Evolutionary conservation across 75 land plant genomes (phyloP).

Genomic region (Gnetum montanum): DNA sequence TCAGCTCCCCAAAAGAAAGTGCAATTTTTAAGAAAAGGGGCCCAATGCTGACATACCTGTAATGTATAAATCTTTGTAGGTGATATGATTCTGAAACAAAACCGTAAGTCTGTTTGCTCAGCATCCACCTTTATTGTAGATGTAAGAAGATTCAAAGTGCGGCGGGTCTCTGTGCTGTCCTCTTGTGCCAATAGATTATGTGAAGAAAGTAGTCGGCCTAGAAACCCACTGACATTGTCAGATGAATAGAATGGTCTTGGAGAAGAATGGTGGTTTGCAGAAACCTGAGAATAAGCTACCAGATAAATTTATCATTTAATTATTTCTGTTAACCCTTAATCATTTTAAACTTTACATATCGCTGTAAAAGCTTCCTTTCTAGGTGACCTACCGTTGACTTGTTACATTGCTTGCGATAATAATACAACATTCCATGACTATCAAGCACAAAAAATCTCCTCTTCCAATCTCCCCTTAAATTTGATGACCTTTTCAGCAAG

Average conservation of each 20-base stretch:
- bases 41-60: constrained; percentile 61
- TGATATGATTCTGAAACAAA: constrained; percentile 95
- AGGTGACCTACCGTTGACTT: constrained; percentile 47
- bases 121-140: constrained; percentile 96
- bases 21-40: no score
- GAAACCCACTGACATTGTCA: constrained; percentile 34
- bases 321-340: background rate
- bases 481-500: constrained; percentile 82
- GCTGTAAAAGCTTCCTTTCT: no score
- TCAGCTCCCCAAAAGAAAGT: no score
- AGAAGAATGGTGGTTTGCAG: constrained; percentile 16
- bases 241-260: constrained; percentile 6
- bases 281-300: constrained; percentile 17
- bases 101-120: constrained; percentile 81
- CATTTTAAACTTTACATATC: background rate
- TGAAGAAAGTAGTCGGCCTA: constrained; percentile 49
- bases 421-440: constrained; percentile 83
- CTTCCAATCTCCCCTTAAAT: constrained; percentile 90
- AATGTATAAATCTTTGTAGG: constrained; percentile 80
- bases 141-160: constrained; percentile 74
- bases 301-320: background rate
- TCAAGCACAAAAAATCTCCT: constrained; percentile 94
- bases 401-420: constrained; percentile 71
- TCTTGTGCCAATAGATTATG: constrained; percentile 27
- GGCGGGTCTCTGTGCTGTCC: constrained; percentile 53